These are phyloP conservation scores for Keqinozyma sinolaborantium DNA, from an alignment of 1,139 yeast species.

Conservation along the genomic window DNA sequence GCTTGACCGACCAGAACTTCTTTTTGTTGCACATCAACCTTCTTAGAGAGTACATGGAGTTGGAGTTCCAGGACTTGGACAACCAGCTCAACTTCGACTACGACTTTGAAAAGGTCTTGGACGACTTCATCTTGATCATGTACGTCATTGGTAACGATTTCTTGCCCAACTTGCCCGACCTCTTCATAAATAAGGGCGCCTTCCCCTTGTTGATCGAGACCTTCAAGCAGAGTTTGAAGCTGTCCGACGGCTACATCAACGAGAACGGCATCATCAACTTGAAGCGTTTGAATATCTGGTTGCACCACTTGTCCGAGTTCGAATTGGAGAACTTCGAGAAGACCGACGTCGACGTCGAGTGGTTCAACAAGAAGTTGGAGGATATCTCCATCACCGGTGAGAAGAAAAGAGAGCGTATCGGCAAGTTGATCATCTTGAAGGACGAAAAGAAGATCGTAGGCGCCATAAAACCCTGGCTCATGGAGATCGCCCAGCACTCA, in stretches of 20 bases:
- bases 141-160: conserved; percentile 98
- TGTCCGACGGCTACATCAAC: conserved; percentile 81
- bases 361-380: conserved; percentile 86
- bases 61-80: conserved; percentile 75
- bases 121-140: conserved; percentile 89
- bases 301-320: conserved; percentile 62
- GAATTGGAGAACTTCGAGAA: conserved; percentile 81
- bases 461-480: conserved; percentile 64
- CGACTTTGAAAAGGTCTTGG: conserved; percentile 84
- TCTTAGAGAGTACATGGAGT: conserved; percentile 83
- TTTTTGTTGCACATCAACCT: conserved; percentile 79
- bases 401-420: conserved; percentile 60
- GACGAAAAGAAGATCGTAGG: conserved; percentile 70
- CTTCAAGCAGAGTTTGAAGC: conserved; percentile 74
- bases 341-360: conserved; percentile 79
- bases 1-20: conserved; percentile 77
- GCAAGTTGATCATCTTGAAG: conserved; percentile 63
- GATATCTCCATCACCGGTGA: conserved; percentile 74
- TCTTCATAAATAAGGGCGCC: conserved; percentile 93
- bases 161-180: conserved; percentile 94
- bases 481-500: conserved; percentile 33
- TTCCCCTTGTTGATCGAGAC: conserved; percentile 85
- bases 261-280: conserved; percentile 80
- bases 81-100: conserved; percentile 65
- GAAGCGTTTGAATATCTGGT: conserved; percentile 68